Conservation (phyloP, 2,329 filamentous ascomycete genomes). For the Hawksworthiomyces lignivorus region DNA sequence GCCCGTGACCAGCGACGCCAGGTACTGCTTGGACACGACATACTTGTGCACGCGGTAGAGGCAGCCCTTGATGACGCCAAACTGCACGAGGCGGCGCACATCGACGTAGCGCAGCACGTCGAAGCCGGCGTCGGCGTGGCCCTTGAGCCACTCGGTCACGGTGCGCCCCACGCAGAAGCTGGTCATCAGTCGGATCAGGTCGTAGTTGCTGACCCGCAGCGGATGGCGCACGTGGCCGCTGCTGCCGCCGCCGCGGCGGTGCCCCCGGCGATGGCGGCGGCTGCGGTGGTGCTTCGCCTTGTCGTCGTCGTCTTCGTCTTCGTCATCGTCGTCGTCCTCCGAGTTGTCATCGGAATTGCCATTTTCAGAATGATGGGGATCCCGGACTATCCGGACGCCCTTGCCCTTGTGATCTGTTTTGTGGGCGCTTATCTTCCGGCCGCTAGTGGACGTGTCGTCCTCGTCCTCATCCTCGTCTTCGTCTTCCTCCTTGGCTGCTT, state of each 20-base stretch:
- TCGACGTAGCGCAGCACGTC: constrained; percentile 70
- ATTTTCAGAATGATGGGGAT: constrained; percentile 1
- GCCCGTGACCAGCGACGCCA: constrained; percentile 48
- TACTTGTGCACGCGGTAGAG: constrained; percentile 91
- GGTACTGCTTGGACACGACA: constrained; percentile 60
- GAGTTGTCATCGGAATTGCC: constrained; percentile 7
- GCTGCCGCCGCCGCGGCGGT: constrained; percentile 10
- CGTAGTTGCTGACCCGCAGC: constrained; percentile 45
- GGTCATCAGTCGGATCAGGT: constrained; percentile 76
- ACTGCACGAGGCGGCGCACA: constrained; percentile 85
- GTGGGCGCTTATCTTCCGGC: too few species aligned
- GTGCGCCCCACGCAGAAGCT: constrained; percentile 75
- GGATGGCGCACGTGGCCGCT: constrained; percentile 6
- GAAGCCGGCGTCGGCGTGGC: constrained; percentile 59
- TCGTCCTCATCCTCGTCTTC: background rate
- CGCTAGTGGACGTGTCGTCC: too few species aligned
- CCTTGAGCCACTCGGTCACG: constrained; percentile 79
- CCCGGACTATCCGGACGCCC: too few species aligned
- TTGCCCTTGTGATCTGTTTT: too few species aligned
- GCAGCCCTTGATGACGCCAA: constrained; percentile 91
- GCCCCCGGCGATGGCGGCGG: background rate
- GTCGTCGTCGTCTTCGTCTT: constrained; percentile 14
- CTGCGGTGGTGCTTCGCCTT: background rate
- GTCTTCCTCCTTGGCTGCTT: background rate
- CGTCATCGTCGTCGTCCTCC: constrained; percentile 23